phyloP scores from a whole-genome alignment of 352 stramenopile genomes.

The Globisporangium ultimum region DNA sequence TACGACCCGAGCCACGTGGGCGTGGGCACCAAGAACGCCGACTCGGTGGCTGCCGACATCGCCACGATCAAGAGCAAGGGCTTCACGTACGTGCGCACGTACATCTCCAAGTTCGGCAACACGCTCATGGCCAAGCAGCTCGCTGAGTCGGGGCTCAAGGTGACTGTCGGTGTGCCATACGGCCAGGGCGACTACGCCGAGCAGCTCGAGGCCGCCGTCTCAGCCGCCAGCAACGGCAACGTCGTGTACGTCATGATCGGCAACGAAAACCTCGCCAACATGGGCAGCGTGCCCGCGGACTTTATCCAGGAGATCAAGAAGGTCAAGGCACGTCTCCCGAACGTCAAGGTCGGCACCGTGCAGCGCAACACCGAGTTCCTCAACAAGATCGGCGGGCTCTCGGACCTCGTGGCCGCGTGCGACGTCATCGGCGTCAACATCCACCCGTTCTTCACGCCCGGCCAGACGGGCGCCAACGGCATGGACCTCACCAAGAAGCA shows the following conservation, averaged over 20 bases:
- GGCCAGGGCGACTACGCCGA: conserved; percentile 34
- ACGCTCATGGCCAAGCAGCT: conserved; percentile 51
- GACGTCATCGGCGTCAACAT: conserved; percentile 57
- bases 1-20: conserved; percentile 57
- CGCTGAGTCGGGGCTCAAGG: conserved; percentile 38
- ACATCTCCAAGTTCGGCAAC: conserved; percentile 58
- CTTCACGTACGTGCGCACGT: conserved; percentile 65
- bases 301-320: conserved; percentile 50
- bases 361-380: conserved; percentile 66
- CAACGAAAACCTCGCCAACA: conserved; percentile 58
- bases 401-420: conserved; percentile 30
- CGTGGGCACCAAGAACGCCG: conserved; percentile 25
- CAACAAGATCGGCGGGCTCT: conserved; percentile 27
- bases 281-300: conserved; percentile 23
- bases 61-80: conserved; percentile 39
- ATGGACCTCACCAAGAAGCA: conserved; percentile 49
- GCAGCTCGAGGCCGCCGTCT: conserved; percentile 39
- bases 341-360: conserved; percentile 62
- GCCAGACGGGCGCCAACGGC: conserved; percentile 24
- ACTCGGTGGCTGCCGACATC: conserved; percentile 41
- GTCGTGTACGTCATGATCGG: conserved; percentile 63
- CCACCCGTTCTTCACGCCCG: conserved; percentile 57
- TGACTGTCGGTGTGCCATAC: conserved; percentile 51
- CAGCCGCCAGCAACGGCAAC: conserved; percentile 32
- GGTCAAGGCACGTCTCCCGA: conserved; percentile 43